Conservation (phyloP, 2,329 filamentous ascomycete species). For the Aspergillus tamarii region DNA sequence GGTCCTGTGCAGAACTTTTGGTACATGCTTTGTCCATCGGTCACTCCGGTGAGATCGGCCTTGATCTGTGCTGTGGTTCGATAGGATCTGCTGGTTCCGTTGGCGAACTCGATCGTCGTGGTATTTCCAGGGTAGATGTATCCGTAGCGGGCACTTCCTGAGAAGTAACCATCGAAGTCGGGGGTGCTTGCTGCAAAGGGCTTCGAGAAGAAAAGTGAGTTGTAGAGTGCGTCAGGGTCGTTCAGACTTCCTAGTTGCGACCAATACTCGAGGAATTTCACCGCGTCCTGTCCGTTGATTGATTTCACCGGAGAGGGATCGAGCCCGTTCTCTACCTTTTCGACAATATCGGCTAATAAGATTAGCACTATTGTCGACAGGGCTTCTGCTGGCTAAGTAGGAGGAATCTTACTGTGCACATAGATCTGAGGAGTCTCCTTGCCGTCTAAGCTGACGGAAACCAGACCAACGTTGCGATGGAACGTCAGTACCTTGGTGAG, state of each 20-base stretch:
- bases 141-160: neutral
- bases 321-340: neutral
- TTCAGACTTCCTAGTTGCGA: neutral
- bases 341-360: neutral
- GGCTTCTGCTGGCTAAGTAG: accelerated
- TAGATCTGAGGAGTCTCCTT: neutral
- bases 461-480: neutral
- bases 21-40: neutral
- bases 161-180: neutral
- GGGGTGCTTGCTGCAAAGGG: neutral
- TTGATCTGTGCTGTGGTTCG: neutral
- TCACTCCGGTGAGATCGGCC: neutral
- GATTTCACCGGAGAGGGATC: neutral
- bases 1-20: conserved; percentile 1
- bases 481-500: neutral
- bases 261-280: neutral
- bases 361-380: neutral
- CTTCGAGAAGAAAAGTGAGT: conserved; percentile 6
- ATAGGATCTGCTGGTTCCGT: neutral
- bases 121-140: neutral
- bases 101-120: neutral
- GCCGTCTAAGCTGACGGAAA: neutral
- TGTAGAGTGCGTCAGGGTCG: neutral
- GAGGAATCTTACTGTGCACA: neutral
- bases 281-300: neutral